Conservation (phyloP, 2,329 filamentous ascomycete species). For the Rasamsonia emersonii region DNA sequence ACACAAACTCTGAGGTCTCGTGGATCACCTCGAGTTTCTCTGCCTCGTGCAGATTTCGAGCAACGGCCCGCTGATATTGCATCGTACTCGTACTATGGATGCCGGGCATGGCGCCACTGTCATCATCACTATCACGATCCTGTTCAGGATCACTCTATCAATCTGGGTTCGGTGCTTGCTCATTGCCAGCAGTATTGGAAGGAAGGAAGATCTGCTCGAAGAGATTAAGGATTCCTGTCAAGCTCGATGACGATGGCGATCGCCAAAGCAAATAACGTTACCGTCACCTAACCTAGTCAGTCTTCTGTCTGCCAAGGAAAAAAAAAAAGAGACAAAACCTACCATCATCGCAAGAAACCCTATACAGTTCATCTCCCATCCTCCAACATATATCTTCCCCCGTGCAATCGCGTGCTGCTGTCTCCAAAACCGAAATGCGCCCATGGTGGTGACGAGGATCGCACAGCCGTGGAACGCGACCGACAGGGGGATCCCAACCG, state of each 20-base stretch:
- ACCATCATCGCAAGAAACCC: constrained; percentile 42
- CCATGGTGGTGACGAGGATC: constrained; percentile 44
- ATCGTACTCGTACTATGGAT: too few species aligned
- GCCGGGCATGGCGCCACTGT: too few species aligned
- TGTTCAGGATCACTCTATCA: too few species aligned
- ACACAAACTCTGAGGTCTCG: too few species aligned
- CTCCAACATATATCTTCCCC: constrained; percentile 50
- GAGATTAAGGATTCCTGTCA: background rate
- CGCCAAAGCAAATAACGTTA: constrained; percentile 5
- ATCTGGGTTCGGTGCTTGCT: too few species aligned
- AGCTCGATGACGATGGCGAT: constrained; percentile 5
- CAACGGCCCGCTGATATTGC: too few species aligned
- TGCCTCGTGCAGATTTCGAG: too few species aligned
- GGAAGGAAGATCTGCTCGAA: too few species aligned
- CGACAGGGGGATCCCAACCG: constrained; percentile 53
- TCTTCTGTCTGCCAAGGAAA: background rate
- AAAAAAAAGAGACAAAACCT: constrained; percentile 20
- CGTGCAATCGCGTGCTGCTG: constrained; percentile 51
- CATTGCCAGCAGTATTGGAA: too few species aligned
- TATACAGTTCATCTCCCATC: constrained; percentile 49
- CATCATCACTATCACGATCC: too few species aligned
- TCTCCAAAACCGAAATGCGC: constrained; percentile 51
- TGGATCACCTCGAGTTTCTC: too few species aligned
- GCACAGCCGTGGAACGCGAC: constrained; percentile 42
- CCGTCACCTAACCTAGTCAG: constrained; percentile 3